Evolutionary conservation across 2,329 filamentous ascomycete genomes (phyloP).

Genomic region (Ophiosphaerella narmari): DNA sequence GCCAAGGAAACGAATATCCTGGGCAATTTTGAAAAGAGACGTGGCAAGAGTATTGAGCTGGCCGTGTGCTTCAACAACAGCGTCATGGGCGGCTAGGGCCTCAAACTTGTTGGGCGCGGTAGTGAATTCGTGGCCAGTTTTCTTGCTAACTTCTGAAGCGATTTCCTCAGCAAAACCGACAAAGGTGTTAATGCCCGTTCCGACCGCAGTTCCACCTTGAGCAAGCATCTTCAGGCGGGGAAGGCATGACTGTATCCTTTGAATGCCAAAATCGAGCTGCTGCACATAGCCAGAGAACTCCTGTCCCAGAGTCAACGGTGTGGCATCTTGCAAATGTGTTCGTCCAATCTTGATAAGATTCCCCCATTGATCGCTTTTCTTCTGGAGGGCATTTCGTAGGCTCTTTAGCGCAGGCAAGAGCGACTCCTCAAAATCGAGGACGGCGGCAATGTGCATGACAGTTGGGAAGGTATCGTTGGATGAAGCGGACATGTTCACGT

Average conservation of each 20-base stretch:
- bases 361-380: slow-evolving; percentile 87
- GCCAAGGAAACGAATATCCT: slow-evolving; percentile 96
- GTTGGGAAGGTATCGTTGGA: slow-evolving; percentile 99
- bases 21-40: slow-evolving; percentile 96
- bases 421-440: slow-evolving; percentile 85
- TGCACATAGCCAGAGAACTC: slow-evolving; percentile 98
- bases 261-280: slow-evolving; percentile 88
- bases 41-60: slow-evolving; percentile 89
- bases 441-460: slow-evolving; percentile 98
- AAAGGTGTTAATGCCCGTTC: slow-evolving; percentile 97
- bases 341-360: slow-evolving; percentile 99
- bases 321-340: slow-evolving; percentile 96
- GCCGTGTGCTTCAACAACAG: slow-evolving; percentile 91
- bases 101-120: slow-evolving; percentile 99
- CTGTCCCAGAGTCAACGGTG: slow-evolving; percentile 90
- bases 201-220: slow-evolving; percentile 95
- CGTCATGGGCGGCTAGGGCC: slow-evolving; percentile 92
- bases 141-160: slow-evolving; percentile 85
- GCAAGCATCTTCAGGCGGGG: slow-evolving; percentile 86
- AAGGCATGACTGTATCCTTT: slow-evolving; percentile 80
- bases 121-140: slow-evolving; percentile 91
- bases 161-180: slow-evolving; percentile 94
- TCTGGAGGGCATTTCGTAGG: slow-evolving; percentile 81
- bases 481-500: slow-evolving; percentile 98
- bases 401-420: slow-evolving; percentile 82